A percentile compares a stretch with the other conserved stretches of the same genome.
These are phyloP conservation scores for Trametes versicolor DNA, from an alignment of 1,284 basidiomycete species.

Conservation along the genomic window DNA sequence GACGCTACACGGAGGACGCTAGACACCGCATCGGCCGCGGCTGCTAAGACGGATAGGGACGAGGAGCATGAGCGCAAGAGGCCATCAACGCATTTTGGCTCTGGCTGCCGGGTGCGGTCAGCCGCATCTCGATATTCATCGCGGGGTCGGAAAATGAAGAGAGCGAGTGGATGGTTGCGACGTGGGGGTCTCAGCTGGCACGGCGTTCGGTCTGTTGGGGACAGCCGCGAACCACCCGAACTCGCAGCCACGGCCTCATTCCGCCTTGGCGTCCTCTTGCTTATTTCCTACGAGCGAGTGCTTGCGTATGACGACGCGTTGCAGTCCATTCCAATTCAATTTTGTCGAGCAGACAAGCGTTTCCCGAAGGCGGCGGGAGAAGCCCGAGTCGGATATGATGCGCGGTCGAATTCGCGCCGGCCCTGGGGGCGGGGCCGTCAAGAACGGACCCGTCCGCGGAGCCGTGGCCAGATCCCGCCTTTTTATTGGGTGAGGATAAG, in stretches of 20 bases:
- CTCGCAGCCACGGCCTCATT: background rate
- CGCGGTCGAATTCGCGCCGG: too few species aligned
- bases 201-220: background rate
- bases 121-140: constrained; percentile 5
- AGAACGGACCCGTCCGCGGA: too few species aligned
- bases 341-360: too few species aligned
- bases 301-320: too few species aligned
- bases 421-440: too few species aligned
- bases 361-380: too few species aligned
- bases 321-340: too few species aligned
- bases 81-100: background rate
- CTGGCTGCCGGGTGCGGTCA: background rate
- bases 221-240: background rate
- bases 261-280: too few species aligned
- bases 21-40: constrained; percentile 10
- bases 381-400: too few species aligned
- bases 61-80: constrained; percentile 5
- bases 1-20: constrained; percentile 11
- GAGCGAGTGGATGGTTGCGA: constrained; percentile 2
- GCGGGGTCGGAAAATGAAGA: background rate
- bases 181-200: background rate
- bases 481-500: too few species aligned
- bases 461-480: too few species aligned
- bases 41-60: constrained; percentile 24
- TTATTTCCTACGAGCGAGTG: too few species aligned